Conservation (phyloP, 2,329 filamentous ascomycete species). For the Bipolaris victoriae region DNA sequence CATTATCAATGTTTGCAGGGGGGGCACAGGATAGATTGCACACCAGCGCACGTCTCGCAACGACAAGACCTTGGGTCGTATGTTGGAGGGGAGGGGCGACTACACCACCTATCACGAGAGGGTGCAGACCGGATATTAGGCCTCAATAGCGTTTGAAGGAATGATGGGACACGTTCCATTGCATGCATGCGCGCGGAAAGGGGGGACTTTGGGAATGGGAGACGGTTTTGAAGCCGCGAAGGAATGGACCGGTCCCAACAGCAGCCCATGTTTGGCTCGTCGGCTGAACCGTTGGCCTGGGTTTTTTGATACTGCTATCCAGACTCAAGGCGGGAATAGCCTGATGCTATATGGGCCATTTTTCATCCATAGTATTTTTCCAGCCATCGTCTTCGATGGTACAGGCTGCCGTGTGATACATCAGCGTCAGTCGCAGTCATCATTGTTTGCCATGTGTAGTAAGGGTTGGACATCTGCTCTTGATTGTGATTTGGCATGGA, state of each 20-base stretch:
- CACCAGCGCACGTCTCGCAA: background rate
- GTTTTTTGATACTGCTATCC: background rate
- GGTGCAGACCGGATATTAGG: conserved; percentile 3
- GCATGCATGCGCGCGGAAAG: conserved; percentile 5
- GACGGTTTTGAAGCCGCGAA: background rate
- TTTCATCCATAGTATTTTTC: background rate
- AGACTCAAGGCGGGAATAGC: background rate
- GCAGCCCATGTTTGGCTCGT: background rate
- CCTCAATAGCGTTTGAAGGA: background rate
- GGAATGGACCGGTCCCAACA: conserved; percentile 11
- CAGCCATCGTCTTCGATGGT: background rate
- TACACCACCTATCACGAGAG: conserved; percentile 9
- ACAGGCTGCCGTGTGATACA: background rate
- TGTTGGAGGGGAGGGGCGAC: conserved; percentile 5
- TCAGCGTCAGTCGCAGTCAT: background rate
- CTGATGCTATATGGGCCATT: background rate
- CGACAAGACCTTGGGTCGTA: background rate
- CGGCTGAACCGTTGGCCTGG: conserved; percentile 13
- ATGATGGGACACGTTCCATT: background rate
- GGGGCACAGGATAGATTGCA: background rate
- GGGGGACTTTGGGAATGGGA: background rate
- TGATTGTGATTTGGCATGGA: background rate
- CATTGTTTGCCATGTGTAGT: background rate
- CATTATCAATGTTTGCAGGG: background rate
- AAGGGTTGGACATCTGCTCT: background rate